These are phyloP conservation scores for Fusarium udum DNA, from an alignment of 2,329 filamentous ascomycete genomes.

Conservation along the genomic window DNA sequence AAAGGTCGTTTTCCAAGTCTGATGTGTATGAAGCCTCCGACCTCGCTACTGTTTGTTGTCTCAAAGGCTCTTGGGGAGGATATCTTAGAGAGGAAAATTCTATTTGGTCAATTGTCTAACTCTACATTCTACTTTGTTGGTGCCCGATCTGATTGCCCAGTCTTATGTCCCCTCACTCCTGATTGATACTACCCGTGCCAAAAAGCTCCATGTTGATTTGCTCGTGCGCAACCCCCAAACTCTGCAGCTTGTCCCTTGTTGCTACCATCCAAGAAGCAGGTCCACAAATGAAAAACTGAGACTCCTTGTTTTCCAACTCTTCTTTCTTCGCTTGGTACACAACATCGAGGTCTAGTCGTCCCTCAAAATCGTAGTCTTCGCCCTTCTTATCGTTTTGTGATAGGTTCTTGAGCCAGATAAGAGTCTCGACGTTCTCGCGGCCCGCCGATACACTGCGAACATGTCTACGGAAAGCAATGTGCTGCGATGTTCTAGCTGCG, in stretches of 20 bases:
- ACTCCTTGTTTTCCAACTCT: background rate
- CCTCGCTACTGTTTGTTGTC: fast-evolving
- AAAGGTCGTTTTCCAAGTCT: slow-evolving; percentile 70
- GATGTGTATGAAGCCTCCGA: background rate
- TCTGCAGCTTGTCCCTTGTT: background rate
- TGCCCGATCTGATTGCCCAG: background rate
- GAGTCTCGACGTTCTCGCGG: background rate
- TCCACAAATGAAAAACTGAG: background rate
- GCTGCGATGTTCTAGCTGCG: background rate
- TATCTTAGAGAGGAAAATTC: background rate
- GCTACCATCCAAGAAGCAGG: slow-evolving; percentile 2
- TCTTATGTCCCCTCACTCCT: background rate
- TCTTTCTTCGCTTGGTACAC: background rate
- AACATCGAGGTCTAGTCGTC: background rate
- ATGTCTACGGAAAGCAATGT: background rate
- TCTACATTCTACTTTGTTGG: background rate
- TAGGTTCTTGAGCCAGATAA: background rate
- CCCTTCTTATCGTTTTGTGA: background rate
- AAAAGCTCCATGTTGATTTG: slow-evolving; percentile 2
- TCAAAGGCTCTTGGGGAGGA: fast-evolving
- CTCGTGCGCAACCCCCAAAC: background rate
- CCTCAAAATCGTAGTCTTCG: background rate
- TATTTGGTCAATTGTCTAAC: background rate
- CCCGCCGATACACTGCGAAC: background rate
- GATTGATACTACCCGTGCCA: background rate